Percentiles rank a stretch among this genome's conserved stretches.
Evolutionary conservation across 208 protist genomes (phyloP).

Genomic region (Blechomonas ayalai): DNA sequence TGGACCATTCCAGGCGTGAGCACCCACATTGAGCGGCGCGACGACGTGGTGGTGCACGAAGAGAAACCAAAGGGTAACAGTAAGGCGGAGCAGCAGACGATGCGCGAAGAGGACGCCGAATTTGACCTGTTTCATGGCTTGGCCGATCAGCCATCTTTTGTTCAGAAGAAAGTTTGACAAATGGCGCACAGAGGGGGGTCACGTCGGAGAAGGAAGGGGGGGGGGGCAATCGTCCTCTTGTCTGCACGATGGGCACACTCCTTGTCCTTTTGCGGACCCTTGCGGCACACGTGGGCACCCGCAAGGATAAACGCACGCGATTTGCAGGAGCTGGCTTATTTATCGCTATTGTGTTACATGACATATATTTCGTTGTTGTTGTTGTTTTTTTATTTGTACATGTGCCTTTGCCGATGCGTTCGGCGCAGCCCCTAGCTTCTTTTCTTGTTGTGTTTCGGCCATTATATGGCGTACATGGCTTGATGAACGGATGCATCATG

Average conservation of each 20-base stretch:
- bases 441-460: no score
- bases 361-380: neutral
- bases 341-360: no score
- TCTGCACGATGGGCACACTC: neutral
- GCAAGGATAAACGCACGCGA: no score
- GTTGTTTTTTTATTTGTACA: neutral
- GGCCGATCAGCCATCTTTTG: conserved; percentile 61
- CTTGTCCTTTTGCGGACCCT: no score
- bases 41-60: conserved; percentile 31
- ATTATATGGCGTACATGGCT: no score
- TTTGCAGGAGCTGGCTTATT: no score
- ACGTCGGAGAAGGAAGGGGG: no score
- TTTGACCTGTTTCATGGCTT: conserved; percentile 85
- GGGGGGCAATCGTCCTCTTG: neutral
- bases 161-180: conserved; percentile 8
- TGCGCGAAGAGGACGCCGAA: conserved; percentile 62
- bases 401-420: no score
- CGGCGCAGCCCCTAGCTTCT: no score
- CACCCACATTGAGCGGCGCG: conserved; percentile 69
- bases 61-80: conserved; percentile 13
- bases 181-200: no score
- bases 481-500: no score
- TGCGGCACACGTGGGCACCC: no score
- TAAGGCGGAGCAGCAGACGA: conserved; percentile 74
- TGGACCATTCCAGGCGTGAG: conserved; percentile 87